Base-by-base conservation (phyloP, 2,329 filamentous ascomycete genomes). In the Paracorniculantispora psalliotae region DNA sequence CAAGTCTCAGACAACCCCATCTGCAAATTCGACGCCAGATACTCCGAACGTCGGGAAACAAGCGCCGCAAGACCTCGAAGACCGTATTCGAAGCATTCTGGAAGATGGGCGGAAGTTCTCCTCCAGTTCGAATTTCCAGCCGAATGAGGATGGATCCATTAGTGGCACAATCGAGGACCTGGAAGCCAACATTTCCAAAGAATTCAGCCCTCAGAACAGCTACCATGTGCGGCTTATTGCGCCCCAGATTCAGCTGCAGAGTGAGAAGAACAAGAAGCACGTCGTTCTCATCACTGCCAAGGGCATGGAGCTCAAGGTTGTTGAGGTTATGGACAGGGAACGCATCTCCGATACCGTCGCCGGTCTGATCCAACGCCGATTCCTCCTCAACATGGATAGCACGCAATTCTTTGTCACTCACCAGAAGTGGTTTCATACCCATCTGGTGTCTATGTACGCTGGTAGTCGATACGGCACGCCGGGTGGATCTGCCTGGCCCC, bases 391-490 rank as follows among this genome's bases (percentile, higher is more conserved):
- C 65, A 97, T 97, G 89, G 94, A 99, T 74, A 96, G 93, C 69
- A 89, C 96, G 28, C 94, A 99, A 71, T 97, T 99, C 75, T 99
- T 99, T 66, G 92, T 99, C 52, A 94, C 93, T 0, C 93, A 93
- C 62, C 90, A 93, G 67, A 96, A 96, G 75, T 94, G 88, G 71
- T 93, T 99, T 72, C 83, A 84, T 13, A 89, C 88, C 10, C 89
- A 90, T 62, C 85, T 96, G 63, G 81, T 97, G 56, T 92, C 94
- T 56, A 89, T 96, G 80, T 97, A 99, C 71, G 92, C 93, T 23
- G 93, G 92, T 56, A 96, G 93, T 73, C 88, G 87, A 61, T 99
- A 99, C 68, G 96, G 96, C 39, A 88, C 92, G 30, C 86, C 90
- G 43, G 81, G 84, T 37, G 91, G 91, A 10, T 91, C 92, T 3